Evolutionary conservation across 495 filamentous ascomycete species (phyloP).

Genomic region (Penicillium longicatenatum): DNA sequence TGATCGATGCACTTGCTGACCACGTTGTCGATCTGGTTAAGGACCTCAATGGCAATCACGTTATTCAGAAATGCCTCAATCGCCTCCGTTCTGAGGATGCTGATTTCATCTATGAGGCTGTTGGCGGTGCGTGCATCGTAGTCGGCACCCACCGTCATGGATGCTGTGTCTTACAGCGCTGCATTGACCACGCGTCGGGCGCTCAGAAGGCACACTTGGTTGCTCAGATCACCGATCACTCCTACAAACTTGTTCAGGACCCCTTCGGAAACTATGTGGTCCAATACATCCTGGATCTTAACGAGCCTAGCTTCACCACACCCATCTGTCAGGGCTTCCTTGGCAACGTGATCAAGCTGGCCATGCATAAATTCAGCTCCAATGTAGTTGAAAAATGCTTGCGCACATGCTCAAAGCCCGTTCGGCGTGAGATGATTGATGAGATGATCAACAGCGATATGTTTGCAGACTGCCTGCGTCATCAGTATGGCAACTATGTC

Average conservation of each 20-base stretch:
- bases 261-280: slow-evolving; percentile 98
- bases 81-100: slow-evolving; percentile 79
- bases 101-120: slow-evolving; percentile 94
- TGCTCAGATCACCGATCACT: slow-evolving; percentile 77
- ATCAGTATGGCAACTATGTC: slow-evolving; percentile 95
- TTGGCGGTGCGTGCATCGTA: slow-evolving; percentile 79
- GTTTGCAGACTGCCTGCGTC: slow-evolving; percentile 82
- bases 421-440: slow-evolving; percentile 77
- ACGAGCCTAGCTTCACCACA: slow-evolving; percentile 78
- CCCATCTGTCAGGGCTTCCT: slow-evolving; percentile 78
- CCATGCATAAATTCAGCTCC: slow-evolving; percentile 98
- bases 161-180: slow-evolving; percentile 96
- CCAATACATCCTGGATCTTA: slow-evolving; percentile 95
- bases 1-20: slow-evolving; percentile 74
- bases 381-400: slow-evolving; percentile 99
- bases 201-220: slow-evolving; percentile 86
- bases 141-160: slow-evolving; percentile 98
- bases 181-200: slow-evolving; percentile 94
- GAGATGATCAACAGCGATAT: slow-evolving; percentile 77
- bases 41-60: slow-evolving; percentile 96
- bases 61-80: slow-evolving; percentile 98
- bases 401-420: slow-evolving; percentile 66
- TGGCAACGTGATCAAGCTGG: slow-evolving; percentile 71
- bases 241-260: slow-evolving; percentile 84
- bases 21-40: slow-evolving; percentile 92